A percentile compares a stretch with the other conserved stretches of the same genome.
phyloP scores from a whole-genome alignment of 768 basidiomycete species.

The Psilocybe azurescens region DNA sequence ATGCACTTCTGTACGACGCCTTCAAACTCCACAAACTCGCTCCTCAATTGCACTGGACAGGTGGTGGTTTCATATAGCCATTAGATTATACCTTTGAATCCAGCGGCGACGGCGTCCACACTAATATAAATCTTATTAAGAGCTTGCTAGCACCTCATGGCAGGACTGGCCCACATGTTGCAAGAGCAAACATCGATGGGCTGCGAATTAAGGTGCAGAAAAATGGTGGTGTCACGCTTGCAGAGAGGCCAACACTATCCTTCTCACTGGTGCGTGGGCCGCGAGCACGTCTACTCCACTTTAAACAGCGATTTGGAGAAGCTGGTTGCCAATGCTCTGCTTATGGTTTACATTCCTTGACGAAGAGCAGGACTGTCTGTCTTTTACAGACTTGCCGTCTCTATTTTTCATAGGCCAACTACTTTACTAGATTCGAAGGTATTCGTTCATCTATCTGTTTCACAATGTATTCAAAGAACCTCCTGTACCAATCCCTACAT shows the following conservation, averaged over 20 bases:
- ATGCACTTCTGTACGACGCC: slow-evolving; percentile 76
- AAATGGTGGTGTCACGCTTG: slow-evolving; percentile 68
- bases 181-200: slow-evolving; percentile 30
- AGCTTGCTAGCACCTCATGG: slow-evolving; percentile 40
- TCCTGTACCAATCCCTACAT: slow-evolving; percentile 8
- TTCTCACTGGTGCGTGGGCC: slow-evolving; percentile 66
- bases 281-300: slow-evolving; percentile 73
- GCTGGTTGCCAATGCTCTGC: slow-evolving; percentile 74
- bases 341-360: slow-evolving; percentile 70
- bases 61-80: slow-evolving; percentile 87
- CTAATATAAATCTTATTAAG: slow-evolving; percentile 22
- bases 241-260: slow-evolving; percentile 65
- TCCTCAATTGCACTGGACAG: slow-evolving; percentile 83
- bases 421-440: too few species aligned
- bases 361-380: too few species aligned
- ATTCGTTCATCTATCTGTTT: too few species aligned
- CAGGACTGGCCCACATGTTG: slow-evolving; percentile 37
- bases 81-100: slow-evolving; percentile 72
- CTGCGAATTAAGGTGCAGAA: slow-evolving; percentile 64
- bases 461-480: slow-evolving; percentile 12
- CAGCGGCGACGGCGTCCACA: slow-evolving; percentile 45
- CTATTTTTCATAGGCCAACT: too few species aligned
- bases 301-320: slow-evolving; percentile 71
- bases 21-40: slow-evolving; percentile 76
- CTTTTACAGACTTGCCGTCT: too few species aligned